Percentiles rank a stretch among this genome's conserved stretches.
Evolutionary conservation across 345 rosid species (phyloP).

Genomic region (Aegle marmelos): DNA sequence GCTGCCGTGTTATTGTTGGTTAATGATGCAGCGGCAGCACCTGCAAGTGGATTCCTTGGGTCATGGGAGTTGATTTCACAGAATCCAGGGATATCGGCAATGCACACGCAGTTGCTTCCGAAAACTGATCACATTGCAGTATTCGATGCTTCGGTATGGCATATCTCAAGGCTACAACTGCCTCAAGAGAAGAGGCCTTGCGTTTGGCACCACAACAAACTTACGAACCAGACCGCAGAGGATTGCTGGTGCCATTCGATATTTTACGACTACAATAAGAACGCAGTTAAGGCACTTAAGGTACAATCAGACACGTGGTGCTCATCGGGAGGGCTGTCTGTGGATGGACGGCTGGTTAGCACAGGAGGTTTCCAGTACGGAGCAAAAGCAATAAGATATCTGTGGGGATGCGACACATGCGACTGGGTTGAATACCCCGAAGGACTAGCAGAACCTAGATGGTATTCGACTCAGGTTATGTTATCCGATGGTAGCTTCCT

Average conservation of each 20-base stretch:
- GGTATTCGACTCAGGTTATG: slow-evolving; percentile 85
- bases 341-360: slow-evolving; percentile 64
- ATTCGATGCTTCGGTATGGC: slow-evolving; percentile 23
- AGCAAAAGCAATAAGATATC: slow-evolving; percentile 54
- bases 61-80: slow-evolving; percentile 48
- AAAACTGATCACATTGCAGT: slow-evolving; percentile 47
- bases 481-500: slow-evolving; percentile 61
- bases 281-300: not conserved
- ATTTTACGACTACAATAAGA: slow-evolving; percentile 42
- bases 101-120: slow-evolving; percentile 80
- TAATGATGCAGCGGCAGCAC: not conserved
- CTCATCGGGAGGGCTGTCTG: slow-evolving; percentile 78
- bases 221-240: not conserved
- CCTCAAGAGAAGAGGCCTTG: slow-evolving; percentile 31
- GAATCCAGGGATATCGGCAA: slow-evolving; percentile 77
- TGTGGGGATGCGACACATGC: slow-evolving; percentile 30
- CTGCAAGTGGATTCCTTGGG: slow-evolving; percentile 30
- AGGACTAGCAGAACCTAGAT: slow-evolving; percentile 61
- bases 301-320: slow-evolving; percentile 81
- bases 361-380: slow-evolving; percentile 73
- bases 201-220: not conserved
- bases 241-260: slow-evolving; percentile 78
- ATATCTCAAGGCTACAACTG: slow-evolving; percentile 39
- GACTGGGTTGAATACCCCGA: slow-evolving; percentile 66
- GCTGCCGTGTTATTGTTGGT: slow-evolving; percentile 11